Base-by-base conservation (phyloP, 306 rosid genomes). In the Boehmeria nivea region DNA sequence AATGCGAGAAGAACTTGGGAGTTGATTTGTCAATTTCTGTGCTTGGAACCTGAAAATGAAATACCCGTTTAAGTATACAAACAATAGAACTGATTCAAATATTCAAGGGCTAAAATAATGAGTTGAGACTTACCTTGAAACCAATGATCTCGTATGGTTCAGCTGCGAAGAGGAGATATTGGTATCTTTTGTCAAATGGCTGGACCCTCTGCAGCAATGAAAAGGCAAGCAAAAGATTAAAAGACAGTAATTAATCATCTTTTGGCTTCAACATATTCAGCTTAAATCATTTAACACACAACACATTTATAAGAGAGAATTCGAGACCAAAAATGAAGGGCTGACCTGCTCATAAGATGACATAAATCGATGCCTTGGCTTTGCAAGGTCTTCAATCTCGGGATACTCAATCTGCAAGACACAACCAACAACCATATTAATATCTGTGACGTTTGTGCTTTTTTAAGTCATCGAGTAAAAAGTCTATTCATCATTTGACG, bases 331-430 rank as follows among this genome's bases (percentile, higher is more conserved):
- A 65, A 33, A 49, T 13, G 12, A 16, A 60, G 39, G 28, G 54
- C 21, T 25, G 12, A 87, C 98, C 88, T 91, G 98, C 72, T 91
- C 98, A 40, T 84, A 91, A 46, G 98, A 91, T 48, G 98, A 91
- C 98, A 91, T 87, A 75, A 91, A 87, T 6, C 95, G 79, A 60
- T 91, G 98, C 63, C 98, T 84, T 9, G 96, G 98, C 78, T 82
- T 91, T 2, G 84, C 60, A 6, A 76, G 81, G 72, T 91, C 98
- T 78, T 87, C 98, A 70, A 91, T 91, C 66, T 91, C 98, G 40
- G 98, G 98, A 72, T 84, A 91, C 67, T 91, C 98, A 72, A 91
- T 91, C 98, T 91, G 66, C 76, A 68, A 2, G 12, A 38, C 60
- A 60, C 0, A 53, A 25, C 25, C 31, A 12, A 45, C 27, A 3